Conservation (phyloP, 2,329 filamentous ascomycete species). For the Fusarium austroafricanum region DNA sequence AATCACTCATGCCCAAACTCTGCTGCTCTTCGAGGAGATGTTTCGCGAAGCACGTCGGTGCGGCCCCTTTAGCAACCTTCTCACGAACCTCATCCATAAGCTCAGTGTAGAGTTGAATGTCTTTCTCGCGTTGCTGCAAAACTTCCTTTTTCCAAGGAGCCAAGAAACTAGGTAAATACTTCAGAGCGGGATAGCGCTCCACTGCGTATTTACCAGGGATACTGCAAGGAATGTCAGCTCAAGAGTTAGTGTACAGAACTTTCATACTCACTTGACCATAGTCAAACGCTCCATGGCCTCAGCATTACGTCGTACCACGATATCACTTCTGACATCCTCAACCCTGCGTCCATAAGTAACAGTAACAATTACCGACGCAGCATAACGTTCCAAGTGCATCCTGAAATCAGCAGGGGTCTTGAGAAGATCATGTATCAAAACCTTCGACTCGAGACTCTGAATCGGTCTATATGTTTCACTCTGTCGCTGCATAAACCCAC, state of each 20-base stretch:
- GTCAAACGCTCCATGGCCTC: conserved; percentile 58
- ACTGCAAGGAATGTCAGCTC: neutral
- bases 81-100: conserved; percentile 56
- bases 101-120: conserved; percentile 53
- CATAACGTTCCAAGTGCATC: conserved; percentile 42
- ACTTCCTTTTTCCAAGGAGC: conserved; percentile 57
- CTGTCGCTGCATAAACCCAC: conserved; percentile 57
- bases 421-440: conserved; percentile 55
- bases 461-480: conserved; percentile 57
- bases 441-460: conserved; percentile 56
- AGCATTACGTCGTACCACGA: conserved; percentile 53
- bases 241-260: too few relatives aligned
- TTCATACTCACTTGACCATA: conserved; percentile 53
- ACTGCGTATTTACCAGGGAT: conserved; percentile 52
- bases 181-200: conserved; percentile 55
- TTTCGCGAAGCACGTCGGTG: conserved; percentile 57
- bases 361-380: conserved; percentile 57
- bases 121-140: conserved; percentile 51
- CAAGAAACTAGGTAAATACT: conserved; percentile 53
- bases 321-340: conserved; percentile 49
- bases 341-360: conserved; percentile 55
- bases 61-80: conserved; percentile 47
- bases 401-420: conserved; percentile 45
- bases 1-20: conserved; percentile 54
- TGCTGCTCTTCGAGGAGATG: conserved; percentile 56